Evolutionary conservation across 2,329 filamentous ascomycete species (phyloP), one percentile per base, ranked within the genome.

Genomic region (Alternaria triticina): DNA sequence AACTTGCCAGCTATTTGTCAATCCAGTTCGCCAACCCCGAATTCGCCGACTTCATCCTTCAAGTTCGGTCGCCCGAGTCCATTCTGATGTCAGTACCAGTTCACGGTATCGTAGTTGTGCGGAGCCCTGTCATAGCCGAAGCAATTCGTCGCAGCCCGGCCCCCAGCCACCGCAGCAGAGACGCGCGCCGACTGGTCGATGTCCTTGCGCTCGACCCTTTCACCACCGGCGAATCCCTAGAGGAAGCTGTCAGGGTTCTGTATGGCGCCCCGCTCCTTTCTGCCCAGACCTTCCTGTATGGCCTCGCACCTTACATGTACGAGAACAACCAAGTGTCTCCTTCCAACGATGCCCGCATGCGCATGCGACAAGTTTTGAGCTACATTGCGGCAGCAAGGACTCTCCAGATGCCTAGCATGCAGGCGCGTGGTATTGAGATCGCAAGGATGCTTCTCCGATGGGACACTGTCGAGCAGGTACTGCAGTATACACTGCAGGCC

Each of bases 381-480:
- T 91, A 91, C 71, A 86, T 89, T 49, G 88, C 89, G 25, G 86
- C 88, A 6, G 90, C 89, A 0, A 82, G 86, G 54, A 80, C 88
- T 43, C 81, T 92, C 15, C 81, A 83, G 44, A 85, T 90, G 73
- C 82, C 81, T 3, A 83, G 84, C 23, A 83, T 91, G 25, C 81
- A 86, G 11, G 78, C 83, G 49, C 85, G 87, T 36, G 90, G 89
- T 36, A 80, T 90, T 25, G 85, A 88, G 51, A 83, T 90, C 64
- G 88, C 88, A 2, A 82, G 84, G 36, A 82, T 84, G 56, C 82
- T 88, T 5, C 72, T 92, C 45, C 84, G 83, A 63, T 91, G 89
- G 89, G 83, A 87, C 56, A 91, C 87, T 0, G 68, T 91, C 13
- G 88, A 90, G 68, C 82, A 82, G 17, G 87, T 84, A 2, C 76